Conservation (phyloP, 2,329 filamentous ascomycete genomes). For the Simplicillium aogashimaense region DNA sequence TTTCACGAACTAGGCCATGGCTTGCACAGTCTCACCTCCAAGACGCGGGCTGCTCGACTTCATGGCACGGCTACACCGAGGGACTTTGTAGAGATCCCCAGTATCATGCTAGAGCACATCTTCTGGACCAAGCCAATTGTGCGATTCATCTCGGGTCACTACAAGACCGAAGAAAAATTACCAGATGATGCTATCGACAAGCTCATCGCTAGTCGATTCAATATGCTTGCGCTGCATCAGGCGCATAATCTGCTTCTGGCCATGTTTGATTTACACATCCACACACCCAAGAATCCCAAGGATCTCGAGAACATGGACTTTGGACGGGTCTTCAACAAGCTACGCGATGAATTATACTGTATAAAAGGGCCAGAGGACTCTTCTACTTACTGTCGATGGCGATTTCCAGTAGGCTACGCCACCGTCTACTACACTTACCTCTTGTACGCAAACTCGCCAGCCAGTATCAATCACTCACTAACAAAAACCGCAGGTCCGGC, state of each 20-base stretch:
- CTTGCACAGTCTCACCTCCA: slow-evolving; percentile 49
- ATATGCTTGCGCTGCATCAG: slow-evolving; percentile 1
- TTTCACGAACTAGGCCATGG: slow-evolving; percentile 61
- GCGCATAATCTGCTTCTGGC: slow-evolving; percentile 55
- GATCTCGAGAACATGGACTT: slow-evolving; percentile 51
- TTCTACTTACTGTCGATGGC: slow-evolving; percentile 20
- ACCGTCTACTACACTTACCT: slow-evolving; percentile 64
- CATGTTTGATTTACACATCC: slow-evolving; percentile 67
- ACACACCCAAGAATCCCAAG: slow-evolving; percentile 53
- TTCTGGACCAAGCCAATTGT: slow-evolving; percentile 52
- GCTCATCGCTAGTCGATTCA: slow-evolving; percentile 42
- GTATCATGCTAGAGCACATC: slow-evolving; percentile 59
- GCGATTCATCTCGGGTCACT: slow-evolving; percentile 56
- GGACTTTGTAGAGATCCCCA: slow-evolving; percentile 56
- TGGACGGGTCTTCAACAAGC: slow-evolving; percentile 53
- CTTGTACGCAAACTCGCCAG: slow-evolving; percentile 32
- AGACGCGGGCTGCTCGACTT: slow-evolving; percentile 47
- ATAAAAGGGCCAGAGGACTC: slow-evolving; percentile 20
- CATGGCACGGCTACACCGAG: slow-evolving; percentile 50
- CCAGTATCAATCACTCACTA: slow-evolving; percentile 53
- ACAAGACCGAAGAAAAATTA: slow-evolving; percentile 53
- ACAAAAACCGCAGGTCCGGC: background rate
- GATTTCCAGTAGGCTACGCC: slow-evolving; percentile 66
- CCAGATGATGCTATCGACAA: slow-evolving; percentile 55
- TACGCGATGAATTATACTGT: slow-evolving; percentile 55